These are phyloP conservation scores for Hanseniaspora guilliermondii DNA, from an alignment of 805 yeast genomes.

Conservation along the genomic window DNA sequence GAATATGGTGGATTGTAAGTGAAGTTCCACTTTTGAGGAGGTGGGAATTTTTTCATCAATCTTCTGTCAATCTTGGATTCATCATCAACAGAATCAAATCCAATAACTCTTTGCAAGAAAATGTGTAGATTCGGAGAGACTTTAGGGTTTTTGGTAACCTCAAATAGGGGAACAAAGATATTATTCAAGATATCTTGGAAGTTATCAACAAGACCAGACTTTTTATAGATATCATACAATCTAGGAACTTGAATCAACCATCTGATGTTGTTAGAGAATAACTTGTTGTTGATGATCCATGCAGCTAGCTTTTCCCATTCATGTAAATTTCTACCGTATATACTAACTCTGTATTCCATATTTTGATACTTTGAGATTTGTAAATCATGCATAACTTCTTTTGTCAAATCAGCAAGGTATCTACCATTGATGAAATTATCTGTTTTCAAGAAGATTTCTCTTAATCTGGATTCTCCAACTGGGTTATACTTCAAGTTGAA, in stretches of 20 bases:
- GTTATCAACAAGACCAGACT: slow-evolving; percentile 50
- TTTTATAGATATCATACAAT: slow-evolving; percentile 77
- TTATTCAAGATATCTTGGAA: slow-evolving; percentile 72
- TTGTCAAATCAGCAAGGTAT: slow-evolving; percentile 85
- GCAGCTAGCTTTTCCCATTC: slow-evolving; percentile 95
- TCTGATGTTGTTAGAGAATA: slow-evolving; percentile 84
- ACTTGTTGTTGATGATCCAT: slow-evolving; percentile 89
- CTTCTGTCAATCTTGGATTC: slow-evolving; percentile 86
- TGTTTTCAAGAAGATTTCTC: slow-evolving; percentile 92
- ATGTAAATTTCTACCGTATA: slow-evolving; percentile 76
- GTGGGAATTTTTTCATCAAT: slow-evolving; percentile 68
- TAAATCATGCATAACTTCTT: slow-evolving; percentile 85
- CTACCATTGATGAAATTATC: slow-evolving; percentile 83
- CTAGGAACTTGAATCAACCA: slow-evolving; percentile 96
- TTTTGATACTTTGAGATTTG: slow-evolving; percentile 93
- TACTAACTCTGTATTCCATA: slow-evolving; percentile 90
- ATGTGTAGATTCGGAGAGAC: slow-evolving; percentile 84
- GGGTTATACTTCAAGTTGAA: slow-evolving; percentile 96
- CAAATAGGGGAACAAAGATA: slow-evolving; percentile 76
- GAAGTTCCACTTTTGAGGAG: slow-evolving; percentile 72
- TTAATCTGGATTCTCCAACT: slow-evolving; percentile 90
- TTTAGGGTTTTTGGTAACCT: slow-evolving; percentile 73
- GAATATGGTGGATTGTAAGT: slow-evolving; percentile 91
- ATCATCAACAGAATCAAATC: slow-evolving; percentile 97
- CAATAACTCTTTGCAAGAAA: slow-evolving; percentile 86